phyloP scores from a whole-genome alignment of 2,329 filamentous ascomycete genomes.

The Microascus cirrosus region DNA sequence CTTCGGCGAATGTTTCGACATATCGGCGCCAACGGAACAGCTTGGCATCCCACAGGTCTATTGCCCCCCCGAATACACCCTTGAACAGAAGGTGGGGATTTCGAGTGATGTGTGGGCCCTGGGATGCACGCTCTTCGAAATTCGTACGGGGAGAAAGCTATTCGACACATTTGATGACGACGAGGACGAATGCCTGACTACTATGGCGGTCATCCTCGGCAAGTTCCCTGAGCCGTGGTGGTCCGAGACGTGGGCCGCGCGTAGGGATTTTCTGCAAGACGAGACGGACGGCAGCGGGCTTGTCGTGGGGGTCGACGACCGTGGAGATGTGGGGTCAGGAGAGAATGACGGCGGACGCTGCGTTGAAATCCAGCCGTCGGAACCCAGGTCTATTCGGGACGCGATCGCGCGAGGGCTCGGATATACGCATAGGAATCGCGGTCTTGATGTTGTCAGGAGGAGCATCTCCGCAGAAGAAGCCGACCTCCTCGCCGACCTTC shows the following conservation, averaged over 20 bases:
- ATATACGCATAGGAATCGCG: too few species aligned
- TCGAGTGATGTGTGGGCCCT: constrained; percentile 20
- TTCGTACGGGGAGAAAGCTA: constrained; percentile 15
- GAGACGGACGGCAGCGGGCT: too few species aligned
- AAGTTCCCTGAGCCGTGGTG: constrained; percentile 19
- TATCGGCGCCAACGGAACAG: too few species aligned
- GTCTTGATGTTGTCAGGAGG: too few species aligned
- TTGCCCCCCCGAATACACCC: constrained; percentile 14
- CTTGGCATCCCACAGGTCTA: constrained; percentile 9
- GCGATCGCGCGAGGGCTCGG: too few species aligned
- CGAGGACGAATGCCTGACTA: constrained; percentile 15
- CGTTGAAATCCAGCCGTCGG: too few species aligned
- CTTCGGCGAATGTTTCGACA: background rate
- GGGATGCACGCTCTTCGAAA: constrained; percentile 20
- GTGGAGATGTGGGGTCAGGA: too few species aligned
- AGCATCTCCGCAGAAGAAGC: too few species aligned
- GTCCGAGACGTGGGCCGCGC: constrained; percentile 14
- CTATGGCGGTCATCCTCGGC: constrained; percentile 17
- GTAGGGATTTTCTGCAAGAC: constrained; percentile 2
- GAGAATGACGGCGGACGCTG: too few species aligned
- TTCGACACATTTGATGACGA: constrained; percentile 16
- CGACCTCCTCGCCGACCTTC: too few species aligned
- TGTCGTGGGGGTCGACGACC: too few species aligned
- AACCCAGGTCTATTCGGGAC: too few species aligned
- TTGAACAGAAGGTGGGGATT: constrained; percentile 12